Percentiles rank a stretch among this genome's conserved stretches.
Evolutionary conservation across 2,329 filamentous ascomycete genomes (phyloP).

Genomic region (Scedosporium apiospermum): DNA sequence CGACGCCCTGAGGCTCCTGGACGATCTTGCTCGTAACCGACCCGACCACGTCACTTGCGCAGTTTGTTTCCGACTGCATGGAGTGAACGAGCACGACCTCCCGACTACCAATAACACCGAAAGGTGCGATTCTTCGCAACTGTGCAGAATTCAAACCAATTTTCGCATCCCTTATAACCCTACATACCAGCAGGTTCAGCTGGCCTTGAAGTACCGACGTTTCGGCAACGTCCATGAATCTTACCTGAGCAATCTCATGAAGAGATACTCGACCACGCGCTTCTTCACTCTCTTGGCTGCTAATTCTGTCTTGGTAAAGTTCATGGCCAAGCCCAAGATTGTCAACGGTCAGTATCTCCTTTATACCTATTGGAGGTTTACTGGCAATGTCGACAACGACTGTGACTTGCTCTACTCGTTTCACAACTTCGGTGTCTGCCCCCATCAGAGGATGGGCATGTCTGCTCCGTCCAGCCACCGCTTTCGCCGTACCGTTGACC

Average conservation of each 20-base stretch:
- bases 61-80: background rate
- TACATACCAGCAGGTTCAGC: background rate
- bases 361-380: background rate
- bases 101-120: background rate
- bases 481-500: background rate
- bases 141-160: background rate
- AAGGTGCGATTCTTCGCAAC: background rate
- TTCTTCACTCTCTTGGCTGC: background rate
- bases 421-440: background rate
- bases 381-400: background rate
- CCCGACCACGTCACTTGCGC: background rate
- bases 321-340: background rate
- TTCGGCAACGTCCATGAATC: background rate
- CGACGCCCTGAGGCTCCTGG: background rate
- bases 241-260: background rate
- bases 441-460: background rate
- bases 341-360: background rate
- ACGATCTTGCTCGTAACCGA: background rate
- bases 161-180: background rate
- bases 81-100: background rate
- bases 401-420: background rate
- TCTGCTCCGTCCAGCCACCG: background rate
- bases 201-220: background rate
- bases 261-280: background rate
- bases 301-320: background rate